These are phyloP conservation scores for Ustilago xerochloae DNA, from an alignment of 1,284 basidiomycete genomes.

Conservation along the genomic window DNA sequence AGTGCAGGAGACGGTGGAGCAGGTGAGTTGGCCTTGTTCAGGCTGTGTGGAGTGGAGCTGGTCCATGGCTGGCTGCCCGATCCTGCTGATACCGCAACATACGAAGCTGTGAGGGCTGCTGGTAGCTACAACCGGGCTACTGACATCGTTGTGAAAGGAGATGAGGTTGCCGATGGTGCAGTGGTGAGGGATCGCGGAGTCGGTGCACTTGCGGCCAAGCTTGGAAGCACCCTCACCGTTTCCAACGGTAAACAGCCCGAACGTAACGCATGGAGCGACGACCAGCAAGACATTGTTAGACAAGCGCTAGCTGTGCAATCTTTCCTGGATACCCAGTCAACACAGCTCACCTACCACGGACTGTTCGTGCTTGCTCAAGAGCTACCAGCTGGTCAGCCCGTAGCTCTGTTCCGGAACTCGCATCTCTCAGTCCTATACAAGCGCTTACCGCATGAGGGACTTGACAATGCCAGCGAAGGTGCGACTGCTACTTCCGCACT, in stretches of 20 bases:
- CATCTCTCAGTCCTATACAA: conserved; percentile 85
- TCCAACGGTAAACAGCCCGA: conserved; percentile 69
- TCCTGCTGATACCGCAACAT: conserved; percentile 75
- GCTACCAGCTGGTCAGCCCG: conserved; percentile 71
- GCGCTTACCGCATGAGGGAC: conserved; percentile 41
- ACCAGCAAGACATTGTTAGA: conserved; percentile 21
- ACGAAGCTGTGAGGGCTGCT: conserved; percentile 72
- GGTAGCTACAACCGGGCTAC: conserved; percentile 73
- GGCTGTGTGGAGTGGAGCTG: conserved; percentile 81
- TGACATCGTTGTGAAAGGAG: conserved; percentile 79
- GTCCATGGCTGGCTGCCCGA: conserved; percentile 94
- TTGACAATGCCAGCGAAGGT: not conserved
- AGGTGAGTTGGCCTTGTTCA: conserved; percentile 84
- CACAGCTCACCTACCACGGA: conserved; percentile 86
- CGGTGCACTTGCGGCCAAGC: conserved; percentile 69
- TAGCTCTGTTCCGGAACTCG: conserved; percentile 86
- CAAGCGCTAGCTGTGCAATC: conserved; percentile 41
- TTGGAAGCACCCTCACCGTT: conserved; percentile 74
- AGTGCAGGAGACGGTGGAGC: conserved; percentile 68
- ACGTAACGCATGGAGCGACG: conserved; percentile 25
- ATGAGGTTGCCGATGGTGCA: conserved; percentile 76
- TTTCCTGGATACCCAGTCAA: conserved; percentile 77
- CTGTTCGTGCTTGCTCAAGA: conserved; percentile 71
- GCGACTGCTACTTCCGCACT: conserved; percentile 7
- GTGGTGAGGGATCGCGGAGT: conserved; percentile 27